Evolutionary conservation across 805 yeast genomes (phyloP), one percentile per base, ranked within the genome.

Genomic region (Pichia californica): DNA sequence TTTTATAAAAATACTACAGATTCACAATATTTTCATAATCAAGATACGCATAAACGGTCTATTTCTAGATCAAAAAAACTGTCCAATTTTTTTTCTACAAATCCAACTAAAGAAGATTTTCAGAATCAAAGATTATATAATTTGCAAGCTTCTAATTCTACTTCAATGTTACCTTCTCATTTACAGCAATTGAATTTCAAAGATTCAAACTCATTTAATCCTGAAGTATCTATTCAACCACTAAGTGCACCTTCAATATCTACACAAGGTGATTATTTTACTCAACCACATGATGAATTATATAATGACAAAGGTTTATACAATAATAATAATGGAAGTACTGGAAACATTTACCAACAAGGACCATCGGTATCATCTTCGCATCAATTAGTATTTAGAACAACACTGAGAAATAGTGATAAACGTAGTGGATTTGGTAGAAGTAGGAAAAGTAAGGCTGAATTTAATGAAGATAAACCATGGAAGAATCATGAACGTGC

Each of bases 391-490:
- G 69, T 68, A 36, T 68, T 77, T 51, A 70, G 67, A 43, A 71
- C 77, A 5, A 77, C 82, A 5, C 66, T 77, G 70, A 59, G 82
- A 27, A 46, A 44, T 25, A 41, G 37, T 10, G 38, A 43, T 26
- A 45, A 45, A 31, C 32, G 68, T 69, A 27, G 27, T 26, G 36
- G 40, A 16, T 31, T 45, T 18, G 40, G 45, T 10, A 53, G 66
- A 63, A 31, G 43, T 36, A 46, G 44, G 41, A 29, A 32, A 9
- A 66, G 62, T 41, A 71, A 69, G 47, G 67, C 67, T 15, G 61
- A 62, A 23, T 88, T 89, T 61, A 83, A 89, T 57, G 95, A 83
- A 55, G 86, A 84, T 47, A 88, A 88, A 61, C 98, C 98, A 0
- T 88, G 97, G 96, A 88, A 89, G 54, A 80, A 82, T 54, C 97